These are phyloP conservation scores for Epichloe baconii DNA, from an alignment of 2,329 filamentous ascomycete genomes.

Conservation along the genomic window DNA sequence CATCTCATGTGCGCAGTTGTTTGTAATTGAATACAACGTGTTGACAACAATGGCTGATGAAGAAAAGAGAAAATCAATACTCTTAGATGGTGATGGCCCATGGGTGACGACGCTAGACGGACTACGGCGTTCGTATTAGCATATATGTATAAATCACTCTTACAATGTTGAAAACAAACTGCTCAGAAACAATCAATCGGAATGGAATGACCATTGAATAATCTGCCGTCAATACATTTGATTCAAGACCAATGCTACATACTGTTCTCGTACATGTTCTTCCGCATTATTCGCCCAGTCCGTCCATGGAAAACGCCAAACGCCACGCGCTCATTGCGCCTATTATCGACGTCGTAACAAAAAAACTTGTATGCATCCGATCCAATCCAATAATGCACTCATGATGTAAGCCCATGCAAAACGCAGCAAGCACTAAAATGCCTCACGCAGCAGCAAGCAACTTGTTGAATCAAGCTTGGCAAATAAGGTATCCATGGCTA, in stretches of 20 bases:
- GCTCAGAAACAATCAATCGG: not conserved
- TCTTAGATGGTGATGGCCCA: too few species aligned
- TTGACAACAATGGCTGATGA: too few species aligned
- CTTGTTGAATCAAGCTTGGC: constrained; percentile 44
- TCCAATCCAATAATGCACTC: not conserved
- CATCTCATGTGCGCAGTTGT: too few species aligned
- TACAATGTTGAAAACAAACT: too few species aligned
- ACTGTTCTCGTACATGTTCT: not conserved
- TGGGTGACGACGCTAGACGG: too few species aligned
- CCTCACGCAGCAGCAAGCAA: constrained; percentile 8
- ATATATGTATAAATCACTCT: too few species aligned
- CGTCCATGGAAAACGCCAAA: not conserved
- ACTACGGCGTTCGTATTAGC: too few species aligned
- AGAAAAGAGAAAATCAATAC: too few species aligned
- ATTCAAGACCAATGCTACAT: not conserved
- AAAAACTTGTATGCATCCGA: not conserved
- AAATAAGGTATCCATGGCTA: constrained; percentile 85
- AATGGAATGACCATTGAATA: too few species aligned
- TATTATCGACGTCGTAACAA: not conserved
- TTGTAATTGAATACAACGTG: too few species aligned
- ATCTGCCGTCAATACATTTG: not conserved
- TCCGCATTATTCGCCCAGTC: not conserved
- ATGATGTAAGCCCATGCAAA: not conserved
- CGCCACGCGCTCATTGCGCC: not conserved
- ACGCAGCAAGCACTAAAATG: not conserved